Percentiles rank a stretch among this genome's conserved stretches.
phyloP scores from a whole-genome alignment of 768 basidiomycete species.

The Leucogyrophana mollusca region DNA sequence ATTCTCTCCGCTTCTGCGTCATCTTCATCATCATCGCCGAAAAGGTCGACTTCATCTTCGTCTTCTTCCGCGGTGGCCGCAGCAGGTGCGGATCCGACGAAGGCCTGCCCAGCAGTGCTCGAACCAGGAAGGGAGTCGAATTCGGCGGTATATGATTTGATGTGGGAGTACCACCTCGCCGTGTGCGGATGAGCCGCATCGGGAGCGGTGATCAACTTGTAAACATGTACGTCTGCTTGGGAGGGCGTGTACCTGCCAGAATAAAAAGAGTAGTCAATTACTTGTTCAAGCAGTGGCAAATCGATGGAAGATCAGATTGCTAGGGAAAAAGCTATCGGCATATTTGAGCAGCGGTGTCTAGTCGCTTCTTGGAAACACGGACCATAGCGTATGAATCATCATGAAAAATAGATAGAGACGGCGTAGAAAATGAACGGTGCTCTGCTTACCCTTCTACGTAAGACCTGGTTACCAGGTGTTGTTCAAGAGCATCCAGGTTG shows the following conservation, averaged over 20 bases:
- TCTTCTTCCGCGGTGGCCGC: slow-evolving; percentile 44
- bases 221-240: slow-evolving; percentile 92
- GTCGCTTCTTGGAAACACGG: slow-evolving; percentile 96
- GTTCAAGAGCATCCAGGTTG: slow-evolving; percentile 72
- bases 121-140: slow-evolving; percentile 79
- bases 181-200: slow-evolving; percentile 70
- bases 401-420: slow-evolving; percentile 24
- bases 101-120: slow-evolving; percentile 75
- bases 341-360: slow-evolving; percentile 82
- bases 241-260: slow-evolving; percentile 78
- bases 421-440: slow-evolving; percentile 5
- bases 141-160: slow-evolving; percentile 81
- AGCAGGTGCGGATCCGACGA: slow-evolving; percentile 52
- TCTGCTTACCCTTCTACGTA: slow-evolving; percentile 87
- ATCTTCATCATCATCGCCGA: slow-evolving; percentile 81
- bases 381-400: slow-evolving; percentile 86
- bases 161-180: slow-evolving; percentile 93
- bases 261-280: slow-evolving; percentile 11
- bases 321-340: slow-evolving; percentile 73
- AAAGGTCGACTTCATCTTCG: slow-evolving; percentile 73
- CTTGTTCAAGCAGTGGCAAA: slow-evolving; percentile 3
- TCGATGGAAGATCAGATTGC: slow-evolving; percentile 60
- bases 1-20: slow-evolving; percentile 83
- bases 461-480: slow-evolving; percentile 83
- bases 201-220: slow-evolving; percentile 75